phyloP scores from a whole-genome alignment of 768 basidiomycete genomes.

The Termitomyces sp. region DNA sequence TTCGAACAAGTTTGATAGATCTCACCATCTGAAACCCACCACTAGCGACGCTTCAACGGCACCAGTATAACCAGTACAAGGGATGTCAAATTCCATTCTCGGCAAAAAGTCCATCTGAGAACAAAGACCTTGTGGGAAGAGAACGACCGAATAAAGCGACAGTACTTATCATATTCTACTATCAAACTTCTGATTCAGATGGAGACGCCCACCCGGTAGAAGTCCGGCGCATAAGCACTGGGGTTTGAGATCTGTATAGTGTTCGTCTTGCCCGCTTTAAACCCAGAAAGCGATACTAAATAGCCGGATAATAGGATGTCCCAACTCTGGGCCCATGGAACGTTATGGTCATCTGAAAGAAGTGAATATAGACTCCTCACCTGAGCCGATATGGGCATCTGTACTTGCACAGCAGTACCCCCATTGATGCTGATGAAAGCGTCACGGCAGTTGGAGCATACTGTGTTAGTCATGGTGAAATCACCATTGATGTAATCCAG shows the following conservation, averaged over 20 bases:
- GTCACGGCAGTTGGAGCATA: conserved; percentile 47
- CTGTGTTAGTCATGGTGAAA: conserved; percentile 37
- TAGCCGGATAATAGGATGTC: conserved; percentile 40
- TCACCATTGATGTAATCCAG: conserved; percentile 49
- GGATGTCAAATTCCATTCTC: conserved; percentile 1
- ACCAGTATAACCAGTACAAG: not conserved
- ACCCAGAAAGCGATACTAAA: conserved; percentile 38
- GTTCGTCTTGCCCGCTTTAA: conserved; percentile 41
- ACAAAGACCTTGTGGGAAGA: not conserved
- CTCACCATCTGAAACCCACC: not conserved
- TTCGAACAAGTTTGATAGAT: not conserved
- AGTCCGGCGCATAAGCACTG: conserved; percentile 37
- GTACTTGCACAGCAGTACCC: conserved; percentile 36
- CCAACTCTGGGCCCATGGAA: conserved; percentile 35
- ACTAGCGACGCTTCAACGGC: not conserved
- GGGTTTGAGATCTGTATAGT: conserved; percentile 44
- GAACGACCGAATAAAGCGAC: not conserved
- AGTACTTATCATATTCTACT: not conserved
- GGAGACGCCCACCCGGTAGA: conserved; percentile 37
- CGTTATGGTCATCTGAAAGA: not conserved
- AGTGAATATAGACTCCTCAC: conserved; percentile 16
- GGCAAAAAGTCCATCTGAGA: not conserved
- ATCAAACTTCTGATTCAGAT: conserved; percentile 4
- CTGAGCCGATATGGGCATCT: conserved; percentile 48
- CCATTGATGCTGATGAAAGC: conserved; percentile 45